A percentile compares a stretch with the other conserved stretches of the same genome.
phyloP scores from a whole-genome alignment of 2,329 filamentous ascomycete species.

The Aspergillus sp. region DNA sequence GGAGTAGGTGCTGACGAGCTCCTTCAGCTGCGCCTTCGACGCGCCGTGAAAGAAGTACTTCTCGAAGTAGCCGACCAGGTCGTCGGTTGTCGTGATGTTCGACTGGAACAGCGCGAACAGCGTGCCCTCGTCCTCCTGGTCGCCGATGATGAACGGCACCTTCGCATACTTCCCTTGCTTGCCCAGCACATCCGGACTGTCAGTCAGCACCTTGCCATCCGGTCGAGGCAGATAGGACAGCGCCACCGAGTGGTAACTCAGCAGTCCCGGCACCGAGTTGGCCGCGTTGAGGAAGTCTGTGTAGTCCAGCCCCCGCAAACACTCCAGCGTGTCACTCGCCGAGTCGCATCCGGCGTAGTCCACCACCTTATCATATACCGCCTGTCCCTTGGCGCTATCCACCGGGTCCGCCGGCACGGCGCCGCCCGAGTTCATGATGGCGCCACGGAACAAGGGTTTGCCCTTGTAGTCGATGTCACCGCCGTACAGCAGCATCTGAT shows the following conservation, averaged over 20 bases:
- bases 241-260: conserved; percentile 67
- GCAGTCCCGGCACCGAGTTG: conserved; percentile 67
- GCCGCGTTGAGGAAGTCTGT: conserved; percentile 58
- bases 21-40: conserved; percentile 50
- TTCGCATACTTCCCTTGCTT: conserved; percentile 55
- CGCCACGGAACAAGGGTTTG: conserved; percentile 70
- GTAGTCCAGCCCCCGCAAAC: conserved; percentile 50
- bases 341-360: conserved; percentile 46
- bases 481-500: conserved; percentile 73
- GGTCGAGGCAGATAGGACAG: conserved; percentile 74
- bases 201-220: conserved; percentile 62
- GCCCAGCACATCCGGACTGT: conserved; percentile 62
- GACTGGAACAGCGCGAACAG: conserved; percentile 68
- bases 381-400: conserved; percentile 65
- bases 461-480: conserved; percentile 74
- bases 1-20: conserved; percentile 64
- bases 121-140: conserved; percentile 79
- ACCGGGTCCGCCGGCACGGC: conserved; percentile 62
- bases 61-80: conserved; percentile 63
- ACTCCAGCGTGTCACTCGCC: conserved; percentile 45
- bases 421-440: conserved; percentile 74
- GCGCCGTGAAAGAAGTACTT: conserved; percentile 61
- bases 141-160: conserved; percentile 66
- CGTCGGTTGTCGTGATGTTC: conserved; percentile 63
- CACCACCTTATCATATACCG: conserved; percentile 51